phyloP scores from a whole-genome alignment of 2,329 filamentous ascomycete genomes.

The Ceratocystis cacaofunesta region DNA sequence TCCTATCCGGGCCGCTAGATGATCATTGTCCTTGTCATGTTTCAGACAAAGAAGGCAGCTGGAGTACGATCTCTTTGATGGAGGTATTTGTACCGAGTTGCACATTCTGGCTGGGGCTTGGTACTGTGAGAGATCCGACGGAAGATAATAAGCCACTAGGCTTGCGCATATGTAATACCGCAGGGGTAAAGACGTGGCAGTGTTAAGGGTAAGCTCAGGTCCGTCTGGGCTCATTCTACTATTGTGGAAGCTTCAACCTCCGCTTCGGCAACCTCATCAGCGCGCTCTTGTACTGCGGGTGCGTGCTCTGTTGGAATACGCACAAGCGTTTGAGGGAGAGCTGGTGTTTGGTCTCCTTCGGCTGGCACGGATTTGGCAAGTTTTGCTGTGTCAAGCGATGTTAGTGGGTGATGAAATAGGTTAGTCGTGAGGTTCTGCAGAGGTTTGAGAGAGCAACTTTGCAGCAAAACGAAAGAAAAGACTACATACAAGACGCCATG shows the following conservation, averaged over 20 bases:
- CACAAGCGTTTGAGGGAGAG: constrained; percentile 64
- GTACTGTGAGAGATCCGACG: neutral
- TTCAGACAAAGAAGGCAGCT: neutral
- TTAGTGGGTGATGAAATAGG: neutral
- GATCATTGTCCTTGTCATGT: neutral
- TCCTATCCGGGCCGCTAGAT: neutral
- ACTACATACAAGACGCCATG: constrained; percentile 62
- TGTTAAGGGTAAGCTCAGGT: neutral
- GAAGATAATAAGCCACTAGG: neutral
- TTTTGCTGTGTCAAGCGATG: constrained; percentile 10
- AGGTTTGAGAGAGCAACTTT: neutral
- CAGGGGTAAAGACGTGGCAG: neutral
- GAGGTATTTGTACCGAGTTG: neutral
- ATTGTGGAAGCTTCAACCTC: constrained; percentile 27
- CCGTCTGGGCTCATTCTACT: neutral
- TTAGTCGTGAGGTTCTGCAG: neutral
- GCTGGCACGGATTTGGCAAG: constrained; percentile 6
- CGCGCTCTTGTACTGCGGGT: constrained; percentile 45
- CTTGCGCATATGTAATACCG: neutral
- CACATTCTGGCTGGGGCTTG: neutral
- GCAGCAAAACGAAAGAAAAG: neutral
- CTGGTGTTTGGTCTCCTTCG: constrained; percentile 4
- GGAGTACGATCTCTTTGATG: neutral
- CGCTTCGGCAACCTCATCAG: constrained; percentile 33
- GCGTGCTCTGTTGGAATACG: constrained; percentile 72